Evolutionary conservation across 352 stramenopile genomes (phyloP), one percentile per base, ranked within the genome.

Genomic region (Phytophthora sp.): DNA sequence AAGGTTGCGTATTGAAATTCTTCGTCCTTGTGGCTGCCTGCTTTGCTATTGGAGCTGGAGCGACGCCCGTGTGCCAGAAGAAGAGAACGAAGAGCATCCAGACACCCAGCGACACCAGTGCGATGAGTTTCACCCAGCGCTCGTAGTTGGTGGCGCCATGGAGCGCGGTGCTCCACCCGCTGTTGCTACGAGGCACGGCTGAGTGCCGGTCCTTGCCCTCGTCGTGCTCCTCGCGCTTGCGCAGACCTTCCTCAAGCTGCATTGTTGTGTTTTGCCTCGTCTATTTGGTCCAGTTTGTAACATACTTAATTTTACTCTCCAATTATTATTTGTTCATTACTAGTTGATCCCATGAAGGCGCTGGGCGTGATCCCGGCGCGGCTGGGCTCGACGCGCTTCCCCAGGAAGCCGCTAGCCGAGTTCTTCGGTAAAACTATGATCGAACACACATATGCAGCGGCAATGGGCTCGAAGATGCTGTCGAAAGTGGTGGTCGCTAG

Each of bases 401-500:
- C 82, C 9, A 76, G 72, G 27, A 95, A 95, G 72, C 86, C 88
- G 26, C 70, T 96, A 20, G 83, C 70, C 45, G 66, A 91, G 68
- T 83, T 96, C 73, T 89, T 88, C 52, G 86, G 86, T 7, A 87
- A 82, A 64, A 77, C 86, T 0, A 94, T 95, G 86, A 90, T 95
- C 58, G 80, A 93, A 66, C 88, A 94, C 65, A 96, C 86, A 33
- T 92, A 87, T 56, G 74, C 74, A 35, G 86, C 88, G 23, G 84
- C 82, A 3, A 39, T 55, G 13, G 69, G 72, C 7, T 79, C 83
- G 4, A 74, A 57, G 42, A 39, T 88, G 53, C 79, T 95, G 16
- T 66, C 64, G 29, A 88, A 91, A 66, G 81, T 96, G n/a, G 65
- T 94, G 24, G 86, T 96, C 27, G 82, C 82, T 23, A 96, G 83